Evolutionary conservation across 2,329 filamentous ascomycete genomes (phyloP).

Genomic region (Fonsecaea pedrosoi): DNA sequence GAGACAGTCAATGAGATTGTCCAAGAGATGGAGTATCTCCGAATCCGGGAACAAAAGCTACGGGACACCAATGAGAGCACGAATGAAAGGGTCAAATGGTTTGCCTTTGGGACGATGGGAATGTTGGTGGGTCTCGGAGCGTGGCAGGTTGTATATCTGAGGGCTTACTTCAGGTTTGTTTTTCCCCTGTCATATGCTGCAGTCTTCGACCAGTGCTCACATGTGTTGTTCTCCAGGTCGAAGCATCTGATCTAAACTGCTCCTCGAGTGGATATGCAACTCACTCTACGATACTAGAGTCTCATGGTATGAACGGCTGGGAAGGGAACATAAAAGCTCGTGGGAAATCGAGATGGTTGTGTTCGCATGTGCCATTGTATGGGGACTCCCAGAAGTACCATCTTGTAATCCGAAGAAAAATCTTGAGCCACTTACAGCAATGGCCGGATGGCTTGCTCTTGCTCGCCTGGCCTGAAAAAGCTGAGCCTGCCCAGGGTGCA

Average conservation of each 20-base stretch:
- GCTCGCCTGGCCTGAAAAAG: neutral
- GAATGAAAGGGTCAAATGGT: conserved; percentile 98
- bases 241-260: conserved; percentile 69
- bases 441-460: neutral
- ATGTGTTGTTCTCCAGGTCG: conserved; percentile 54
- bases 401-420: neutral
- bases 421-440: neutral
- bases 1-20: conserved; percentile 90
- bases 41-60: conserved; percentile 87
- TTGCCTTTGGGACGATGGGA: conserved; percentile 90
- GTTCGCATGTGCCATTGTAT: neutral
- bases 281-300: neutral
- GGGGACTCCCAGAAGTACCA: neutral
- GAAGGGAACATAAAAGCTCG: neutral
- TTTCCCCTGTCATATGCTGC: conserved; percentile 4
- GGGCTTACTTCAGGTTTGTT: conserved; percentile 87
- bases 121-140: conserved; percentile 86
- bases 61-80: conserved; percentile 99
- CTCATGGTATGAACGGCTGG: neutral
- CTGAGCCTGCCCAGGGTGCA: neutral
- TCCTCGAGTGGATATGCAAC: neutral
- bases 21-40: conserved; percentile 93
- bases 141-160: conserved; percentile 97
- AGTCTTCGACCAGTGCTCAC: conserved; percentile 3
- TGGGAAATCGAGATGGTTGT: neutral